Percentiles rank a stretch among this genome's conserved stretches.
phyloP scores from a whole-genome alignment of 1,139 yeast genomes.

The Candida pseudocylindracea region DNA sequence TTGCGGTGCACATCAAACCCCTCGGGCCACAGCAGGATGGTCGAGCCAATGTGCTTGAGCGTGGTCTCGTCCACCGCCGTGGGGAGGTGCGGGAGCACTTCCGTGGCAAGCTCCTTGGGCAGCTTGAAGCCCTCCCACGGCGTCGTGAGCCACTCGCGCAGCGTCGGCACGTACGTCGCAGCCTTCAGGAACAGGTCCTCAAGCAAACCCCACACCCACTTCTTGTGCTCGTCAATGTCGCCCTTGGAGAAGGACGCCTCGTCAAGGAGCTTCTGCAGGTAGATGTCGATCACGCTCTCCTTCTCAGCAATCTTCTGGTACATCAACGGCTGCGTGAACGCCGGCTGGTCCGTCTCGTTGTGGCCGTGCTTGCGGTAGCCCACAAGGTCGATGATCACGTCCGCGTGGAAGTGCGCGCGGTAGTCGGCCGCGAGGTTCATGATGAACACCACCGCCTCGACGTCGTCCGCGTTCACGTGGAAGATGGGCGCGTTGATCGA shows the following conservation, averaged over 20 bases:
- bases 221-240: constrained; percentile 88
- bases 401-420: constrained; percentile 93
- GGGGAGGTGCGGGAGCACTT: constrained; percentile 88
- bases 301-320: constrained; percentile 77
- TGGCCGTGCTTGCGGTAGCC: constrained; percentile 99
- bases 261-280: constrained; percentile 52
- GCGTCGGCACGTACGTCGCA: constrained; percentile 77
- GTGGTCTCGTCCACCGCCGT: constrained; percentile 63
- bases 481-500: constrained; percentile 92
- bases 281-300: constrained; percentile 71
- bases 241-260: constrained; percentile 81
- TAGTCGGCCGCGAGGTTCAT: constrained; percentile 97
- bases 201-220: constrained; percentile 91
- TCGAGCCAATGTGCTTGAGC: constrained; percentile 59
- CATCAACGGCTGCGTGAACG: constrained; percentile 97
- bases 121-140: constrained; percentile 99
- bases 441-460: constrained; percentile 78
- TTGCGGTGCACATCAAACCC: constrained; percentile 86
- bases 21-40: constrained; percentile 68
- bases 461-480: constrained; percentile 98
- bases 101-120: constrained; percentile 91
- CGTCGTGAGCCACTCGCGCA: constrained; percentile 95
- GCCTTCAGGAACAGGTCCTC: constrained; percentile 79
- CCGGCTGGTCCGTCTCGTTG: constrained; percentile 98
- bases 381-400: constrained; percentile 88